These are phyloP conservation scores for Eucalyptus fibrosa DNA, from an alignment of 345 rosid genomes.

Conservation along the genomic window DNA sequence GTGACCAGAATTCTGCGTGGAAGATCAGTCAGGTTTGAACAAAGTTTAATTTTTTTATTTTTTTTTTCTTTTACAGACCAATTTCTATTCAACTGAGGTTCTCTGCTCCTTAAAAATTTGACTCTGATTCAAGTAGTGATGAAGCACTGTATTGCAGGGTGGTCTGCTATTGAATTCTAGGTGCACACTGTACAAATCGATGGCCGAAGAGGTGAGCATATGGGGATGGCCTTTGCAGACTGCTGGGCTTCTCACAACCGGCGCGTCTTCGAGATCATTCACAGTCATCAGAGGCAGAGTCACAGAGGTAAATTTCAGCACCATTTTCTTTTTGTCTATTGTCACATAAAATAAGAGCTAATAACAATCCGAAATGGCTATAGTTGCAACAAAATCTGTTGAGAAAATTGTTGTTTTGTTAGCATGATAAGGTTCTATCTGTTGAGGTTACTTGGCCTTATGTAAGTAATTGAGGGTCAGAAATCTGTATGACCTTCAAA, in stretches of 20 bases:
- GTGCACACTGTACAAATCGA: conserved; percentile 61
- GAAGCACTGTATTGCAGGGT: conserved; percentile 13
- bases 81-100: not conserved
- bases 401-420: not conserved
- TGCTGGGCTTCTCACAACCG: conserved; percentile 49
- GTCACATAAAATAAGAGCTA: not conserved
- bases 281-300: conserved; percentile 69
- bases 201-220: conserved; percentile 64
- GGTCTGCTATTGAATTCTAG: conserved; percentile 43
- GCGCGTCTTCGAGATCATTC: conserved; percentile 40
- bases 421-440: not conserved
- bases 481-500: not conserved
- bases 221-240: conserved; percentile 99
- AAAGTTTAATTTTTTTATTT: not conserved
- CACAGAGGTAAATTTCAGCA: conserved; percentile 41
- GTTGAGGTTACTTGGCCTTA: not conserved
- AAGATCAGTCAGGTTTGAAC: conserved; percentile 42
- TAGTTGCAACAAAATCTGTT: not conserved
- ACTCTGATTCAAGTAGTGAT: not conserved
- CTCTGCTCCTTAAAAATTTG: not conserved
- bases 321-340: not conserved
- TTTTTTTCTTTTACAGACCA: not conserved
- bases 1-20: conserved; percentile 43
- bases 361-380: not conserved
- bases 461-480: not conserved